Evolutionary conservation across 441 rosid species (phyloP), one percentile per base, ranked within the genome.

Genomic region (Hypseocharis bilobata): DNA sequence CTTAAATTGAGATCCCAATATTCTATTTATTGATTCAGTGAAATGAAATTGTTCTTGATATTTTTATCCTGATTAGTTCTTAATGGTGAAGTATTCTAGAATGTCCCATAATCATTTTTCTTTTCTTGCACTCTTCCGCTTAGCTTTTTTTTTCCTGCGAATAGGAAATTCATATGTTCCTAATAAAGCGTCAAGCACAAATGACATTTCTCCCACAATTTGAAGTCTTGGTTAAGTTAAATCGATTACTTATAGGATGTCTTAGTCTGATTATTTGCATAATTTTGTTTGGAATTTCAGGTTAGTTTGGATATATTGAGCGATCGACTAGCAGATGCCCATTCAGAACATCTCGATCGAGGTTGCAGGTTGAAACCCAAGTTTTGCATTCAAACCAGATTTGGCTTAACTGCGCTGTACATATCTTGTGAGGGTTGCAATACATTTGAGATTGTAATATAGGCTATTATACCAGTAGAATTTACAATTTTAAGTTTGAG

Each of bases 291-390:
- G 59, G 8, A 0, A 17, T 70, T 75, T 71, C 84, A 89, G 96
- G 77, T 88, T 68, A 84, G 76, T 70, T 71, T 90, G 70, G 85
- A 75, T 20, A 69, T 59, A 36, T 23, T 90, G 73, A 81, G 75
- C 64, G 64, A 69, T 56, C 83, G 84, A 52, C 82, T 92, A 44
- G 97, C 85, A 0, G 89, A 82, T 73, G 88, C 75, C 0, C 94
- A 84, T 56, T 56, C 62, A 1, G 88, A 90, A 59, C 98, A 92
- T 73, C 78, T 88, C 6, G 86, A 85, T 63, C 81, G 76, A 32
- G 92, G 94, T 52, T 90, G 98, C 69, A 80, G 81, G 74, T 72
- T 69, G 73, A 87, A 84, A 78, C 97, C 97, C 30, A 63, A 72
- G 68, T 92, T 88, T 56, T 69, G 78, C 64, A 42, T 83, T 0